These are phyloP conservation scores for Pilatotrama ljubarskyi DNA, from an alignment of 768 basidiomycete genomes.

Conservation along the genomic window DNA sequence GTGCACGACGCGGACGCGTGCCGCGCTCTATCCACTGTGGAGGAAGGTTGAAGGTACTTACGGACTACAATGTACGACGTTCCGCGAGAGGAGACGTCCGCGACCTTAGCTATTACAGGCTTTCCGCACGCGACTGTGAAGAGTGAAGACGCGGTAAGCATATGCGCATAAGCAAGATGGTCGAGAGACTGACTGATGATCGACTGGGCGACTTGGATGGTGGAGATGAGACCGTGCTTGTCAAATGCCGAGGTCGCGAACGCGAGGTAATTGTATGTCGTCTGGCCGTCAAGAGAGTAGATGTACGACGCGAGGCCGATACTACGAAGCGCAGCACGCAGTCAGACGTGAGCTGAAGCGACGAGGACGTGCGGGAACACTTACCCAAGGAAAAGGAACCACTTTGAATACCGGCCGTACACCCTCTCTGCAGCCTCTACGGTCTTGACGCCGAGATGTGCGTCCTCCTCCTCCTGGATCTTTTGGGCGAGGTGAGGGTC, in stretches of 20 bases:
- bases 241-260: conserved; percentile 22
- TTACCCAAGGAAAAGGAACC: conserved; percentile 62
- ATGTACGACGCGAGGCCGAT: conserved; percentile 69
- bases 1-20: too few relatives aligned
- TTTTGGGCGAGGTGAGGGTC: conserved; percentile 1
- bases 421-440: conserved; percentile 52
- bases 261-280: conserved; percentile 56
- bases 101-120: conserved; percentile 52
- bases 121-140: conserved; percentile 30
- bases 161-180: conserved; percentile 38
- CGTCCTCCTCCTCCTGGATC: conserved; percentile 28
- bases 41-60: too few relatives aligned
- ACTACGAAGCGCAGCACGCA: too few relatives aligned
- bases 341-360: too few relatives aligned
- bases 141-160: background rate
- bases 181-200: conserved; percentile 38
- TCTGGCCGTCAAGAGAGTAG: conserved; percentile 71
- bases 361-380: too few relatives aligned
- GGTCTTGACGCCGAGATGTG: conserved; percentile 44
- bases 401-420: conserved; percentile 53
- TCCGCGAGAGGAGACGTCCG: conserved; percentile 49
- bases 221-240: conserved; percentile 20
- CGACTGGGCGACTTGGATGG: conserved; percentile 27
- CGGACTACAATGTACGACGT: conserved; percentile 50
- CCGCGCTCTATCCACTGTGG: too few relatives aligned